Base-by-base conservation (phyloP, 2,329 filamentous ascomycete species). In the Aspergillus cejpii region DNA sequence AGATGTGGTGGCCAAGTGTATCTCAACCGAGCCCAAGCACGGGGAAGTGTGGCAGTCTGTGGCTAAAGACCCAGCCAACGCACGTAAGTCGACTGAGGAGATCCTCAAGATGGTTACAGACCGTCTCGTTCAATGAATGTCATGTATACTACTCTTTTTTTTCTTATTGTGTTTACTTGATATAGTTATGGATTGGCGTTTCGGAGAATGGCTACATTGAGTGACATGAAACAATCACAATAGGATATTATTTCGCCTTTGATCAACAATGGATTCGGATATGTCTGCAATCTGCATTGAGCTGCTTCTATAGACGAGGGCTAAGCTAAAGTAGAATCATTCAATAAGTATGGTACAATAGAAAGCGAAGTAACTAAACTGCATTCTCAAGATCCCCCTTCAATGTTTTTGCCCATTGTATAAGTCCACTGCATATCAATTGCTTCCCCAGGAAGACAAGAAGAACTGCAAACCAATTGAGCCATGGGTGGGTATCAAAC, bases 11-110 rank as follows among this genome's bases (percentile, higher is more conserved):
- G 75, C 74, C 45, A 95, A 94, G 71, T 90, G 87, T 56, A 75
- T 85, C 24, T 71, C 84, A 39, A 90, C 83, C 45, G 92, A 97
- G 66, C 94, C 94, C 3, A 82, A 83, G 57, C 89, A 98, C 66
- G 92, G 92, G 11, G 92, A 98, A 74, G 73, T 85, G 20, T 98
- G 92, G 92, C 87, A 94, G 71, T 70, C 73, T 6, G 75, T 96
- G 3, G 81, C 84, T 14, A 98, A 98, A 75, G 81, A 90, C 58
- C 91, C 91, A 1, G 78, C 76, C 66, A 94, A 94, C 66, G 85
- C 85, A 19, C 73, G 78, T 43, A 84, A 84, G 72, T 74, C 76
- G 8, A 78, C 79, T 0, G 90, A 95, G 67, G 88, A 95, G 64
- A 77, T 96, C 12, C 64, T 98, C 57, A 87, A 85, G 71, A 66